A percentile compares a stretch with the other conserved stretches of the same genome.
Conservation (phyloP, 352 stramenopile species). For the Globisporangium spiculum region DNA sequence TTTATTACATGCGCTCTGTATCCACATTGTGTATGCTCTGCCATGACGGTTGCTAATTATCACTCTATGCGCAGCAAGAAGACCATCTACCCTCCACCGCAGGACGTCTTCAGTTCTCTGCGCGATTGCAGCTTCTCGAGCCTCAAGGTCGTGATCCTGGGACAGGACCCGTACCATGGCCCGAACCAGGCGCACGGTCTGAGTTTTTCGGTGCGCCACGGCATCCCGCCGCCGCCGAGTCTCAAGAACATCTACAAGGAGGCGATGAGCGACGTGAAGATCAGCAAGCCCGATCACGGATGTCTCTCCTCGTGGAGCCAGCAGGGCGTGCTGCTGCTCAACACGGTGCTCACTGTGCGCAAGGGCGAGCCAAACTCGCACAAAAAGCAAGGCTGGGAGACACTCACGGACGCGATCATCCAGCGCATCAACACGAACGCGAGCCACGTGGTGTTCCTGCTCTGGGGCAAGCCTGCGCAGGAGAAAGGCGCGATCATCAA, state of each 20-base stretch:
- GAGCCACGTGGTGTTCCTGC: slow-evolving; percentile 94
- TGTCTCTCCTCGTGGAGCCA: slow-evolving; percentile 91
- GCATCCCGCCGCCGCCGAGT: slow-evolving; percentile 90
- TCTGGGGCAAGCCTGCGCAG: slow-evolving; percentile 98
- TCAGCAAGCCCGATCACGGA: slow-evolving; percentile 82
- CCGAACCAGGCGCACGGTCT: slow-evolving; percentile 84
- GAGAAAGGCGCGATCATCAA: slow-evolving; percentile 81
- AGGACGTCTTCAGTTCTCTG: slow-evolving; percentile 88
- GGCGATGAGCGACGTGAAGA: slow-evolving; percentile 72
- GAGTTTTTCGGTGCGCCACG: slow-evolving; percentile 90
- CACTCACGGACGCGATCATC: slow-evolving; percentile 96
- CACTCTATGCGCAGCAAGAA: slow-evolving; percentile 35
- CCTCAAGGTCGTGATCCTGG: slow-evolving; percentile 93
- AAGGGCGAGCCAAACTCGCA: slow-evolving; percentile 92
- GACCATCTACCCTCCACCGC: slow-evolving; percentile 83
- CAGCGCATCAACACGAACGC: slow-evolving; percentile 72
- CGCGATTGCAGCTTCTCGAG: slow-evolving; percentile 85
- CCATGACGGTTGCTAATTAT: not conserved
- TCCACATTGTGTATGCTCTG: not conserved
- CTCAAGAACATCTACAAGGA: slow-evolving; percentile 99
- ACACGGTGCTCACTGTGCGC: slow-evolving; percentile 96
- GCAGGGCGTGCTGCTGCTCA: slow-evolving; percentile 98
- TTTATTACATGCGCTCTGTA: not conserved
- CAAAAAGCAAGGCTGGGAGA: slow-evolving; percentile 96
- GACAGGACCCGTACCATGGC: slow-evolving; percentile 91